Evolutionary conservation across 495 filamentous ascomycete species (phyloP).

Genomic region (Hyaloscypha finlandica): DNA sequence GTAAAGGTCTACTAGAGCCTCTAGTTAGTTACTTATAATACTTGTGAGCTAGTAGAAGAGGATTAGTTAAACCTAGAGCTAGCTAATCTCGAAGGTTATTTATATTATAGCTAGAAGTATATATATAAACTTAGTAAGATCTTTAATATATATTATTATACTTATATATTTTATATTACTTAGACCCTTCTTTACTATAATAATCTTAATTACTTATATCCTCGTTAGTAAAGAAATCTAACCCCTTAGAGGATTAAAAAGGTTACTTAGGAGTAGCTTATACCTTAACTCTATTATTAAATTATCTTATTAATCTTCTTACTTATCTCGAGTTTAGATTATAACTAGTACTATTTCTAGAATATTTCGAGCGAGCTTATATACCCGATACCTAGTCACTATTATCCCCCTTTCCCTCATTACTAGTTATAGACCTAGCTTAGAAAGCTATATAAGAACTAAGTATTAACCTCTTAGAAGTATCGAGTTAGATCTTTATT

Average conservation of each 20-base stretch:
- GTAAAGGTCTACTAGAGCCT: conserved; percentile 39
- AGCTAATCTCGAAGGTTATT: conserved; percentile 39
- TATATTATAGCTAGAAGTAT: conserved; percentile 39
- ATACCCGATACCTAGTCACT: conserved; percentile 35
- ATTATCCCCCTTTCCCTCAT: conserved; percentile 39
- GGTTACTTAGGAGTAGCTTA: too few relatives aligned
- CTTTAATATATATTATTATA: conserved; percentile 40
- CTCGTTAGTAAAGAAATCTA: too few relatives aligned
- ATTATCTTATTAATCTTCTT: conserved; percentile 55
- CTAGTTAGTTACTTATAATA: conserved; percentile 38
- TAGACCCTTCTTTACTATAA: conserved; percentile 32
- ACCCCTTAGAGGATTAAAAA: too few relatives aligned
- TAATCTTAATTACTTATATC: conserved; percentile 21
- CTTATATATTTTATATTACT: conserved; percentile 31
- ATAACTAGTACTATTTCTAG: conserved; percentile 43
- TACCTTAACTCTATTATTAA: too few relatives aligned
- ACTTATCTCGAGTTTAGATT: conserved; percentile 51
- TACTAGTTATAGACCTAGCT: conserved; percentile 36
- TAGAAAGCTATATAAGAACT: conserved; percentile 33
- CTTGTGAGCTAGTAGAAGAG: too few relatives aligned
- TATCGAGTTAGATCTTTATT: too few relatives aligned
- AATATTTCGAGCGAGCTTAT: conserved; percentile 42
- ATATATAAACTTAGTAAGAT: conserved; percentile 38
- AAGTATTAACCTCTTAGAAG: conserved; percentile 16
- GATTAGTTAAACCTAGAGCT: conserved; percentile 38